phyloP scores from a whole-genome alignment of 1,139 yeast species.

The Suhomyces coccinellae region DNA sequence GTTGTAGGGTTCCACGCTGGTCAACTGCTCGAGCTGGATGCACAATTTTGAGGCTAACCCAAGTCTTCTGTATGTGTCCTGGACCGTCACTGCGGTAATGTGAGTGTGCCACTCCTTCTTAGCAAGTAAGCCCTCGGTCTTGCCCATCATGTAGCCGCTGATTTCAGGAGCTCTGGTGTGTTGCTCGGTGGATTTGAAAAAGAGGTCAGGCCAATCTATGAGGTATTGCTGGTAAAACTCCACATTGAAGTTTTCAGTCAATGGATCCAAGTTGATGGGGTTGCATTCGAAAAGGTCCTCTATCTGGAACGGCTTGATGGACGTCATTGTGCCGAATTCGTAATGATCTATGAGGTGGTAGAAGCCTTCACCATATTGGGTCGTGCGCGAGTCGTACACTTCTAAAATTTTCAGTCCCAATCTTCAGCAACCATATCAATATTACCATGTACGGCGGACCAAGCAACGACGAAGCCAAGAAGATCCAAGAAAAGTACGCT shows the following conservation, averaged over 20 bases:
- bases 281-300: constrained; percentile 76
- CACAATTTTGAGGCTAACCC: constrained; percentile 84
- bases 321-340: constrained; percentile 55
- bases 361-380: neutral
- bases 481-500: constrained; percentile 69
- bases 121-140: constrained; percentile 74
- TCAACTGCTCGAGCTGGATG: constrained; percentile 66
- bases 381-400: neutral
- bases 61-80: constrained; percentile 76
- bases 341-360: neutral
- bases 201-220: constrained; percentile 82
- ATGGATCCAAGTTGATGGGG: constrained; percentile 77
- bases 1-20: constrained; percentile 64
- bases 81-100: constrained; percentile 93
- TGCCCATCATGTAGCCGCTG: constrained; percentile 92
- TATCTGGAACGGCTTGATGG: constrained; percentile 80
- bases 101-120: constrained; percentile 93
- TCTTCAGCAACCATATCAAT: neutral
- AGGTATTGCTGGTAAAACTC: constrained; percentile 84
- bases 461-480: constrained; percentile 77
- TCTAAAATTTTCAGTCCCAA: constrained; percentile 1
- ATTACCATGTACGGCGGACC: constrained; percentile 73
- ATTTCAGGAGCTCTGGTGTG: constrained; percentile 29
- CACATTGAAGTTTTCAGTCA: constrained; percentile 87
- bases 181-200: constrained; percentile 61